Evolutionary conservation across 2,329 filamentous ascomycete genomes (phyloP).

Genomic region (Neodidymelliopsis sp.): DNA sequence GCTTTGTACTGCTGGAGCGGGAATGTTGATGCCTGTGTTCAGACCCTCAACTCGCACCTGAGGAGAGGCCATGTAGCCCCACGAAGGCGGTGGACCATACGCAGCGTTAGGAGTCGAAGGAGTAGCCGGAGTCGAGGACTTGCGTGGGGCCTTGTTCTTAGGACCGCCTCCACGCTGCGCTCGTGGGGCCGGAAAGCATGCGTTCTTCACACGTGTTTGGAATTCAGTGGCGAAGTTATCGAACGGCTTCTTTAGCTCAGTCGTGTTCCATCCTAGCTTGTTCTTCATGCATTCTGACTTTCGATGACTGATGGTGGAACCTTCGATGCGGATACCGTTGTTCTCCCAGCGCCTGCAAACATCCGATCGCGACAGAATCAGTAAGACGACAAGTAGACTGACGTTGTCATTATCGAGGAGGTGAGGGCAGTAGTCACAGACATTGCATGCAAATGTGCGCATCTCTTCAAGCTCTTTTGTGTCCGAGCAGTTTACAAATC

Average conservation of each 20-base stretch:
- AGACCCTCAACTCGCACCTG: conserved; percentile 24
- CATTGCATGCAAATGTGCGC: conserved; percentile 45
- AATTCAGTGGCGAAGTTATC: conserved; percentile 46
- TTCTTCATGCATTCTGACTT: conserved; percentile 50
- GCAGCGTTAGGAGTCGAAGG: conserved; percentile 23
- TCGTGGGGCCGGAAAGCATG: conserved; percentile 39
- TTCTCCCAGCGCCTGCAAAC: conserved; percentile 46
- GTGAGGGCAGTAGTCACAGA: conserved; percentile 49
- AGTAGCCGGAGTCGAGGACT: conserved; percentile 30
- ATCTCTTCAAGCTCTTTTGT: conserved; percentile 42
- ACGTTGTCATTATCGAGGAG: conserved; percentile 50
- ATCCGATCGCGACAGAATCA: conserved; percentile 47
- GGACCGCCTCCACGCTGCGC: conserved; percentile 27
- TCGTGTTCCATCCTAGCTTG: conserved; percentile 44
- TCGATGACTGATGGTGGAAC: conserved; percentile 49
- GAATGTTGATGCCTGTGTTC: conserved; percentile 32
- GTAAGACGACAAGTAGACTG: conserved; percentile 45
- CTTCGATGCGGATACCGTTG: conserved; percentile 49
- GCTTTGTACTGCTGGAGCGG: conserved; percentile 21
- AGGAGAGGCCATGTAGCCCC: conserved; percentile 32
- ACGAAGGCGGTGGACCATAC: conserved; percentile 24
- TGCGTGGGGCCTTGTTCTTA: conserved; percentile 26
- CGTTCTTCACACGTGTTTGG: conserved; percentile 47
- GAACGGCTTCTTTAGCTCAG: conserved; percentile 46
- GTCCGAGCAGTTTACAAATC: conserved; percentile 44